Conservation (phyloP, 805 yeast species). For the Limtongia smithiae region DNA sequence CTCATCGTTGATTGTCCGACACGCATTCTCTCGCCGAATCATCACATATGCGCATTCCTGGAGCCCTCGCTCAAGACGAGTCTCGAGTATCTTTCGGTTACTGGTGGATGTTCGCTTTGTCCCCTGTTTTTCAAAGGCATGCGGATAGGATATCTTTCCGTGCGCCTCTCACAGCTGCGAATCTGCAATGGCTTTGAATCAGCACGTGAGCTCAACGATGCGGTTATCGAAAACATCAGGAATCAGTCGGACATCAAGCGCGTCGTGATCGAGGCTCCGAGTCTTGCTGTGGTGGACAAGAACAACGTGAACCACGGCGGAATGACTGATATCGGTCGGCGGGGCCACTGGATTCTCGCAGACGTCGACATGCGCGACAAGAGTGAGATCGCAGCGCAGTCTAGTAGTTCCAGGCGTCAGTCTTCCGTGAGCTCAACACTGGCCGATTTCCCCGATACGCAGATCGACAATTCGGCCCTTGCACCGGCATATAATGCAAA, state of each 20-base stretch:
- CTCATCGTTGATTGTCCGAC: conserved; percentile 27
- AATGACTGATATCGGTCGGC: conserved; percentile 24
- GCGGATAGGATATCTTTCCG: conserved; percentile 4
- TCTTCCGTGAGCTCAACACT: no score
- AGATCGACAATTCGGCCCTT: background rate
- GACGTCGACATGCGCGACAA: conserved; percentile 15
- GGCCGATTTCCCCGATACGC: background rate
- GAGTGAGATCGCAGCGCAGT: background rate
- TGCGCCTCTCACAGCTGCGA: conserved; percentile 23
- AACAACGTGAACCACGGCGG: conserved; percentile 20
- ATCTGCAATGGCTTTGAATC: conserved; percentile 23
- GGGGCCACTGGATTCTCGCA: conserved; percentile 20
- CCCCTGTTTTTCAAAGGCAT: conserved; percentile 24
- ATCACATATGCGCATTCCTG: conserved; percentile 25
- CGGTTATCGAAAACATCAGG: conserved; percentile 11
- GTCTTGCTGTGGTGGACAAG: conserved; percentile 23
- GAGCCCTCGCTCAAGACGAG: conserved; percentile 18
- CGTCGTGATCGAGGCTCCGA: conserved; percentile 20
- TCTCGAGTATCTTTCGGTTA: conserved; percentile 10
- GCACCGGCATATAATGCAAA: background rate
- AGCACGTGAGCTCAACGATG: conserved; percentile 20
- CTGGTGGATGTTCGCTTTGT: conserved; percentile 29
- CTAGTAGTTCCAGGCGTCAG: no score
- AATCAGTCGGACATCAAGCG: conserved; percentile 5
- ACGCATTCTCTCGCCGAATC: conserved; percentile 27